Percentiles rank a stretch among this genome's conserved stretches.
These are phyloP conservation scores for Umbelopsis sp. DNA, from an alignment of 192 early-diverging fungal genomes.

Conservation along the genomic window DNA sequence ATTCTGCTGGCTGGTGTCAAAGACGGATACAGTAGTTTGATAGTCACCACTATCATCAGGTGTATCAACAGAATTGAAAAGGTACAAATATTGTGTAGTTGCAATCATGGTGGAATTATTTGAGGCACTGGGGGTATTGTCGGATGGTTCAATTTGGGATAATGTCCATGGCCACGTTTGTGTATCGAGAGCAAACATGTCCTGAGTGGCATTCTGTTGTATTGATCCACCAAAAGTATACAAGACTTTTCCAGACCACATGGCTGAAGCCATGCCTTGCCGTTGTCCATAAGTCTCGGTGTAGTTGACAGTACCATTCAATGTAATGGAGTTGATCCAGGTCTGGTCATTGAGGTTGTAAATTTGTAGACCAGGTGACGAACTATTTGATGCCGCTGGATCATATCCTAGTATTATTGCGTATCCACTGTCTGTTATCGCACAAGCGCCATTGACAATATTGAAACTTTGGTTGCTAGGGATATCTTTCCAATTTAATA, in stretches of 20 bases:
- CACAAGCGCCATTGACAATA: conserved; percentile 8
- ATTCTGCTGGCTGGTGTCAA: neutral
- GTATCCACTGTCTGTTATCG: conserved; percentile 3
- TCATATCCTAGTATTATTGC: conserved; percentile 9
- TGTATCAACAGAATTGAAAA: neutral
- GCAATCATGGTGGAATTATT: conserved; percentile 15
- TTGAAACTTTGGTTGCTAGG: neutral
- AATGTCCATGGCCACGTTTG: conserved; percentile 10
- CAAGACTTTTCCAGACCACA: conserved; percentile 6
- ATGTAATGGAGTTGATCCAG: neutral
- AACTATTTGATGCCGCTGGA: neutral
- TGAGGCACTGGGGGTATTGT: neutral
- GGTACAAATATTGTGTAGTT: neutral
- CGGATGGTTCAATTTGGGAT: neutral
- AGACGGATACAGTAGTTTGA: neutral
- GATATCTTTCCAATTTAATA: conserved; percentile 6
- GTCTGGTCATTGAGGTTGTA: conserved; percentile 1
- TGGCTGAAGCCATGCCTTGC: conserved; percentile 7
- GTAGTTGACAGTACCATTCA: neutral
- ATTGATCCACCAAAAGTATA: neutral
- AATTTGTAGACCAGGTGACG: neutral
- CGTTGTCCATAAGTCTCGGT: neutral
- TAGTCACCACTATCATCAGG: neutral
- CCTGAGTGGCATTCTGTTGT: neutral
- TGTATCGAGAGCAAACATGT: conserved; percentile 6